A percentile compares a stretch with the other conserved stretches of the same genome.
phyloP scores from a whole-genome alignment of 768 basidiomycete genomes.

The Pisolithus microcarpus region DNA sequence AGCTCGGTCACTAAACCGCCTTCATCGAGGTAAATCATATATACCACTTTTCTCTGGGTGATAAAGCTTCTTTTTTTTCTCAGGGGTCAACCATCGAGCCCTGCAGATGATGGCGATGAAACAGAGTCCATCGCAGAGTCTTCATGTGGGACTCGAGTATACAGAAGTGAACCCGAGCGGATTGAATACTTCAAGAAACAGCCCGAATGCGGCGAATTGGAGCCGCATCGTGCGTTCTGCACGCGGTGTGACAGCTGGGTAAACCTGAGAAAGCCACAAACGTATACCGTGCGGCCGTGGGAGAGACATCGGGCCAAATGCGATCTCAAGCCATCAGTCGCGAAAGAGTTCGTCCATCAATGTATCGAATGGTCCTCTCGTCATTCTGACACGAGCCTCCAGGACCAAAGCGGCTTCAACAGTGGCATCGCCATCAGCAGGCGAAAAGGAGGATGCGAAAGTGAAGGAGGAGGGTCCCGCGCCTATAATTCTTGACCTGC shows the following conservation, averaged over 20 bases:
- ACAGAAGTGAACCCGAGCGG: slow-evolving; percentile 56
- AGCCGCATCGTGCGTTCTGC: slow-evolving; percentile 54
- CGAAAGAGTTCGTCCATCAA: slow-evolving; percentile 22
- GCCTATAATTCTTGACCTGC: slow-evolving; percentile 5
- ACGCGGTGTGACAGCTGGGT: slow-evolving; percentile 51
- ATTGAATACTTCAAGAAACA: slow-evolving; percentile 59
- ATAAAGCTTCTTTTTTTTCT: not conserved
- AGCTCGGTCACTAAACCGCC: not conserved
- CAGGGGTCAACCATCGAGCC: slow-evolving; percentile 1
- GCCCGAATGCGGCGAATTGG: slow-evolving; percentile 48
- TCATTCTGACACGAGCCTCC: not conserved
- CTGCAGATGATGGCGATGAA: slow-evolving; percentile 32
- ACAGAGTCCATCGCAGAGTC: slow-evolving; percentile 50
- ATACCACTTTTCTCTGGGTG: not conserved
- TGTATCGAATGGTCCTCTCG: slow-evolving; percentile 8
- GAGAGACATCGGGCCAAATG: slow-evolving; percentile 50
- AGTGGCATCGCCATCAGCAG: slow-evolving; percentile 4
- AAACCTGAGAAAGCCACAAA: slow-evolving; percentile 46
- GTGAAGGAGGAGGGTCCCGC: slow-evolving; percentile 13
- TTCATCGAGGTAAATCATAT: not conserved
- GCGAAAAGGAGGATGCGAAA: slow-evolving; percentile 14
- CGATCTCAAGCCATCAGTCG: slow-evolving; percentile 32
- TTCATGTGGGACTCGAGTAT: slow-evolving; percentile 35
- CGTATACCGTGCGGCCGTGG: slow-evolving; percentile 58
- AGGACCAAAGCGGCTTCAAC: slow-evolving; percentile 1